Base-by-base conservation (phyloP, 208 protist genomes). In the Tritrichomonas musculus region DNA sequence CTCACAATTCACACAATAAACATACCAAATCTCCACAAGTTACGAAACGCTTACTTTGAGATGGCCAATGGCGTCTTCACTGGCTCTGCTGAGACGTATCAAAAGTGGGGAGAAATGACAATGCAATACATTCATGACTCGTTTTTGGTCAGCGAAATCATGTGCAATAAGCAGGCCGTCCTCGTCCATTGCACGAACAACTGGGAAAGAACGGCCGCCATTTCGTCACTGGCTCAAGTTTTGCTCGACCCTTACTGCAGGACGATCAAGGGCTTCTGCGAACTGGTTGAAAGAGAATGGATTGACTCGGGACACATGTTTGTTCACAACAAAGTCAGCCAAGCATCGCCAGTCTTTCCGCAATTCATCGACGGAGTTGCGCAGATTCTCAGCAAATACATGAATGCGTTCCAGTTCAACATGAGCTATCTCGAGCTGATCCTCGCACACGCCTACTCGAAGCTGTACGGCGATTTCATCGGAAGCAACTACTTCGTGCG, bases 261-360 rank as follows among this genome's bases (percentile, higher is more conserved):
- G 47, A 97, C 96, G 13, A 93, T 97, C n/a, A 60, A 94, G 30
- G 97, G 97, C 36, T 97, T 98, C 92, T 25, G 93, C 1, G 94
- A 96, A 0, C 93, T 99, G 9, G 96, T 99, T 49, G 96, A 97
- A 92, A 98, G 98, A 94, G 98, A 99, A 27, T 99, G 97, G 97
- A 88, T 98, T 17, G 84, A 94, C 14, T 97, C 97, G 94, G 98
- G 98, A 5, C 97, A 99, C 93, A 96, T 97, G 69, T 98, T 97
- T 93, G 65, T 55, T 14, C 47, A 88, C 27, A 8, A 11, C 20
- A 92, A 80, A 36, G 1, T 92, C 20, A 36, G 47, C 22, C 49
- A 84, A 57, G 39, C 75, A 20, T 33, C 93, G 0, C 95, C 95
- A n/a, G 88, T 96, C 25, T 96, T 96, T 82, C 25, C 94, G 41